phyloP scores from a whole-genome alignment of 225 moss, liverwort and hornwort species.

The Asterella californica region DNA sequence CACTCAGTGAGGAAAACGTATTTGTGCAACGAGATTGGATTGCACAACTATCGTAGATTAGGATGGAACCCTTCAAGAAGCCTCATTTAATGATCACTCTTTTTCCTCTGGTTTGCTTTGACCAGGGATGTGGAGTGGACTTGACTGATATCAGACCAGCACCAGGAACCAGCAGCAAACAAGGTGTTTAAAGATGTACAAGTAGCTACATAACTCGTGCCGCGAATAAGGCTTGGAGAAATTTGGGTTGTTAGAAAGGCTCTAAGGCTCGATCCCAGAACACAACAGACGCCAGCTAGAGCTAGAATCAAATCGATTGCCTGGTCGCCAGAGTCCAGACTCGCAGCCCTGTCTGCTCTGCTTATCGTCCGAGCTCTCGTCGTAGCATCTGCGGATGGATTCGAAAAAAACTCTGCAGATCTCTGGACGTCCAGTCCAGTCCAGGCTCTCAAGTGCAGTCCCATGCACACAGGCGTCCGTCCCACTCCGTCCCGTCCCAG shows the following conservation, averaged over 20 bases:
- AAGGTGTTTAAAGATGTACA: constrained; percentile 1
- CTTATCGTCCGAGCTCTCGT: not conserved
- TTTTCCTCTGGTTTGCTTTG: not conserved
- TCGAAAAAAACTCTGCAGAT: not conserved
- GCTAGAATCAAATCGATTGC: constrained; percentile 6
- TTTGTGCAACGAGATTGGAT: not conserved
- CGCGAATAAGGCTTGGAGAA: not conserved
- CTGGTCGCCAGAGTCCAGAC: too few species aligned
- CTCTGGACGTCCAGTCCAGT: not conserved
- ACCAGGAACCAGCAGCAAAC: not conserved
- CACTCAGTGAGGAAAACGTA: not conserved
- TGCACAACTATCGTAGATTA: not conserved
- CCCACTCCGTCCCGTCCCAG: not conserved
- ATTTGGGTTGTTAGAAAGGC: constrained; percentile 1
- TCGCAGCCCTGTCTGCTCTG: not conserved
- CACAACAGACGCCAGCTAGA: constrained; percentile 1
- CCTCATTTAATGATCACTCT: not conserved
- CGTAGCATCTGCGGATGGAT: not conserved
- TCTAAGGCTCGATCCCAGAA: not conserved
- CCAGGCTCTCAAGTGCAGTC: not conserved
- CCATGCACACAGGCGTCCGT: constrained; percentile 7
- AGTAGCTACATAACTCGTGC: not conserved
- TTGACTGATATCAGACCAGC: not conserved
- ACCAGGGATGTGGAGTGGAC: not conserved
- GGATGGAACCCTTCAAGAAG: not conserved